Evolutionary conservation across 768 basidiomycete genomes (phyloP).

Genomic region (Steccherinum ochraceum): DNA sequence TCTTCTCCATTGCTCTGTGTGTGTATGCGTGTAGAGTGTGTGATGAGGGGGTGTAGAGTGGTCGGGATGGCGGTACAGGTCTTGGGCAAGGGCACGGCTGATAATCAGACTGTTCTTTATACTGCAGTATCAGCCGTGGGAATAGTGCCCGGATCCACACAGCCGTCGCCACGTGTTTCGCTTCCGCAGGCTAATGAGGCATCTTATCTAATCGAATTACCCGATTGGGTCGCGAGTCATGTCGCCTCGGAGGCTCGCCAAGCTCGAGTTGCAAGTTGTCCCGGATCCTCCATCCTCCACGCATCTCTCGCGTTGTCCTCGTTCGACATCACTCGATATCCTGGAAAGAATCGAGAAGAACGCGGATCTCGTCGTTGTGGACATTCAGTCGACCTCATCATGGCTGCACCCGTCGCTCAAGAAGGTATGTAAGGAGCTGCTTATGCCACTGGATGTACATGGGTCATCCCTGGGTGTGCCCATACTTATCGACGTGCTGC

Average conservation of each 20-base stretch:
- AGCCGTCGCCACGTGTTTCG: background rate
- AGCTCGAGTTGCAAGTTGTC: background rate
- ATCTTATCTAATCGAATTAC: background rate
- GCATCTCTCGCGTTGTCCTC: too few species aligned
- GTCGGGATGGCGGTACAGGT: conserved; percentile 11
- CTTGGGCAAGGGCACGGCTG: conserved; percentile 16
- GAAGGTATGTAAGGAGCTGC: conserved; percentile 47
- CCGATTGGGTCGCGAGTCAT: background rate
- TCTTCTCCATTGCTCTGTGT: conserved; percentile 34
- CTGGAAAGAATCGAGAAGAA: background rate
- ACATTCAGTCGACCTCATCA: conserved; percentile 17
- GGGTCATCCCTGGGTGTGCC: conserved; percentile 13
- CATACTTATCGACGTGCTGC: conserved; percentile 12
- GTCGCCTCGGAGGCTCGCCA: too few species aligned
- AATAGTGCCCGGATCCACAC: conserved; percentile 12
- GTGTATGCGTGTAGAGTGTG: conserved; percentile 12
- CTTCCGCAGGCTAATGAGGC: background rate
- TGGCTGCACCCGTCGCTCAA: conserved; percentile 71
- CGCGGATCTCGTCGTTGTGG: background rate
- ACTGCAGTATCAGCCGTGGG: conserved; percentile 28
- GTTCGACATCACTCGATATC: background rate
- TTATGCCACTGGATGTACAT: conserved; percentile 12
- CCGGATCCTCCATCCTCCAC: background rate
- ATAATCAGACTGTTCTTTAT: conserved; percentile 16
- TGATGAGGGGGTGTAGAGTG: conserved; percentile 9